Percentiles rank a stretch among this genome's conserved stretches.
Conservation (phyloP, 768 basidiomycete species). For the Auricularia heimuer region DNA sequence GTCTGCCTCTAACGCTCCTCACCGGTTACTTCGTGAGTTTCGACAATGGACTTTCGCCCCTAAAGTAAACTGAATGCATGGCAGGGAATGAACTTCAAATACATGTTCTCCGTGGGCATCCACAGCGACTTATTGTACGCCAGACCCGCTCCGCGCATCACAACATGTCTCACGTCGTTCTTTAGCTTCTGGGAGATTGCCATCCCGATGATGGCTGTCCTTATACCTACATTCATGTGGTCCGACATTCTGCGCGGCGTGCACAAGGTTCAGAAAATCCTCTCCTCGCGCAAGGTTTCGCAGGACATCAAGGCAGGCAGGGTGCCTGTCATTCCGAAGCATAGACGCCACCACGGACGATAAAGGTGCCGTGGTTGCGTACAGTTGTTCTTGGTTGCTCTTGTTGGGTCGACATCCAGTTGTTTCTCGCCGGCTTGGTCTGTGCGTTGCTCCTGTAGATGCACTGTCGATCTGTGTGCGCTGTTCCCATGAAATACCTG, state of each 20-base stretch:
- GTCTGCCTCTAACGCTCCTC: slow-evolving; percentile 57
- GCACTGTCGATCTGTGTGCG: too few relatives aligned
- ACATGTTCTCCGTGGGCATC: slow-evolving; percentile 39
- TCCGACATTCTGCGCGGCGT: slow-evolving; percentile 37
- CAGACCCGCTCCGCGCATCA: slow-evolving; percentile 10
- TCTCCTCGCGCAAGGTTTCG: not conserved
- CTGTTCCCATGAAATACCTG: too few relatives aligned
- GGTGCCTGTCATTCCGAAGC: not conserved
- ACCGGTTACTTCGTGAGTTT: slow-evolving; percentile 60
- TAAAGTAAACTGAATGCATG: not conserved
- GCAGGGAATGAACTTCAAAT: slow-evolving; percentile 58
- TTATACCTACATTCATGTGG: slow-evolving; percentile 43
- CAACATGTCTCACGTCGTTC: not conserved
- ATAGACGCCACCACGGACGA: not conserved
- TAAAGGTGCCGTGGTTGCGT: not conserved
- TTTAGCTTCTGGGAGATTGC: slow-evolving; percentile 59
- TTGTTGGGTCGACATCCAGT: too few relatives aligned
- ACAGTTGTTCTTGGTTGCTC: not conserved
- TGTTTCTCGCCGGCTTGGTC: too few relatives aligned
- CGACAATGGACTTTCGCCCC: not conserved
- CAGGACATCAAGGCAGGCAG: not conserved
- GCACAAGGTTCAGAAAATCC: slow-evolving; percentile 36
- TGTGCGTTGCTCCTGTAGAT: too few relatives aligned
- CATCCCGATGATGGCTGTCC: slow-evolving; percentile 44
- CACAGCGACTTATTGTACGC: slow-evolving; percentile 37